A percentile compares a stretch with the other conserved stretches of the same genome.
Evolutionary conservation across 495 filamentous ascomycete genomes (phyloP).

Genomic region (Annulohypoxylon bovei): DNA sequence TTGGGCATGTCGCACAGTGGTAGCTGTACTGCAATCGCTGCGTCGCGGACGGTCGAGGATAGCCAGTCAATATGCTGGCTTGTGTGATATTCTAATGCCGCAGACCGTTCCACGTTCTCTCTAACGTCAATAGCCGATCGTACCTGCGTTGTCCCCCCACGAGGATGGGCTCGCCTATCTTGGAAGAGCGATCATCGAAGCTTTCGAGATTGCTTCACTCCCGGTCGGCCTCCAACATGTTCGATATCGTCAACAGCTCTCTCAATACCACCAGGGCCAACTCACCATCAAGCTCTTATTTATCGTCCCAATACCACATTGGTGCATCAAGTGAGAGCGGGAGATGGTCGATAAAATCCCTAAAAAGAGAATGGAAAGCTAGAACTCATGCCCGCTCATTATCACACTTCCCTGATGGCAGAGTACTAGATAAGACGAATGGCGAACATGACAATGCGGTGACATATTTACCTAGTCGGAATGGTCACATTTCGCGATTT

Average conservation of each 20-base stretch:
- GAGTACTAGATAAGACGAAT: not conserved
- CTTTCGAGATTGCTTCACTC: conserved; percentile 27
- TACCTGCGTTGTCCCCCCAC: not conserved
- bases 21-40: not conserved
- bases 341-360: conserved; percentile 1
- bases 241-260: conserved; percentile 10
- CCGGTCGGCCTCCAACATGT: conserved; percentile 33
- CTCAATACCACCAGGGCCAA: not conserved
- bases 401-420: conserved; percentile 19
- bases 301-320: not conserved
- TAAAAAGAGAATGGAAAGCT: conserved; percentile 12
- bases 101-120: not conserved
- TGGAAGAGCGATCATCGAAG: not conserved
- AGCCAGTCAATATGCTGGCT: not conserved
- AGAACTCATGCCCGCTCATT: conserved; percentile 15
- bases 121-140: not conserved
- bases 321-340: not conserved
- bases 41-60: not conserved
- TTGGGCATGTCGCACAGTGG: not conserved
- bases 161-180: not conserved
- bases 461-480: not conserved
- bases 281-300: not conserved
- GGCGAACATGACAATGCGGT: not conserved
- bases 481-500: conserved; percentile 2
- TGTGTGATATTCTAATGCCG: not conserved